Evolutionary conservation across 2,329 filamentous ascomycete genomes (phyloP).

Genomic region (Beauveria medogensis): DNA sequence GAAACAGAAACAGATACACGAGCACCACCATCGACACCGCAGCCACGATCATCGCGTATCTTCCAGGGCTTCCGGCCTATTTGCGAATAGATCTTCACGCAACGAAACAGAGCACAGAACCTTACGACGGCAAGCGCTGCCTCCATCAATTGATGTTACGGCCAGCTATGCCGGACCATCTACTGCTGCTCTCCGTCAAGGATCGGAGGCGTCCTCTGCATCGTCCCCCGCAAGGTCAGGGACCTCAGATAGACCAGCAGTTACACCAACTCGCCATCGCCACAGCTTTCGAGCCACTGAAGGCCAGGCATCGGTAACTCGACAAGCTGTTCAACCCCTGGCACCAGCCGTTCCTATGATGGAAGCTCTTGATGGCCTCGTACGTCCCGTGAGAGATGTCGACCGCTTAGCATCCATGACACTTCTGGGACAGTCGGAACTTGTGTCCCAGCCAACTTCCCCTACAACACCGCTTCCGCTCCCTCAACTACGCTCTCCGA

Average conservation of each 20-base stretch:
- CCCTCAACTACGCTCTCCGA: conserved; percentile 48
- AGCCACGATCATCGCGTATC: conserved; percentile 40
- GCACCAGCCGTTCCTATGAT: conserved; percentile 59
- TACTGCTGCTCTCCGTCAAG: conserved; percentile 20
- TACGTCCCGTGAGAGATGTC: conserved; percentile 71
- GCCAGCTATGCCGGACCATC: conserved; percentile 32
- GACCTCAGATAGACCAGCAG: conserved; percentile 14
- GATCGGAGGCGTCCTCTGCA: conserved; percentile 16
- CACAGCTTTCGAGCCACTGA: conserved; percentile 45
- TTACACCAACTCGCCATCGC: conserved; percentile 35
- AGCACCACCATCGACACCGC: conserved; percentile 43
- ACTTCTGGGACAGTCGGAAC: conserved; percentile 56
- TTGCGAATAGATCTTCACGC: conserved; percentile 44
- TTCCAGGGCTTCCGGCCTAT: conserved; percentile 31
- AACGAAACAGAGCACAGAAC: conserved; percentile 52
- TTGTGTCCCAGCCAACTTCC: conserved; percentile 84
- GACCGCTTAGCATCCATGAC: conserved; percentile 81
- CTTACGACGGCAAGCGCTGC: conserved; percentile 70
- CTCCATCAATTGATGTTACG: conserved; percentile 57
- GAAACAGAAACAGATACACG: conserved; percentile 59
- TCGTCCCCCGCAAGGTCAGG: conserved; percentile 6
- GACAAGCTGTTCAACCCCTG: conserved; percentile 53
- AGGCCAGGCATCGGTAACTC: conserved; percentile 30
- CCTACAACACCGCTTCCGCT: conserved; percentile 76
- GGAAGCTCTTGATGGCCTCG: conserved; percentile 64